A percentile compares a stretch with the other conserved stretches of the same genome.
Evolutionary conservation across 2,329 filamentous ascomycete genomes (phyloP).

Genomic region (Fusarium sp.): DNA sequence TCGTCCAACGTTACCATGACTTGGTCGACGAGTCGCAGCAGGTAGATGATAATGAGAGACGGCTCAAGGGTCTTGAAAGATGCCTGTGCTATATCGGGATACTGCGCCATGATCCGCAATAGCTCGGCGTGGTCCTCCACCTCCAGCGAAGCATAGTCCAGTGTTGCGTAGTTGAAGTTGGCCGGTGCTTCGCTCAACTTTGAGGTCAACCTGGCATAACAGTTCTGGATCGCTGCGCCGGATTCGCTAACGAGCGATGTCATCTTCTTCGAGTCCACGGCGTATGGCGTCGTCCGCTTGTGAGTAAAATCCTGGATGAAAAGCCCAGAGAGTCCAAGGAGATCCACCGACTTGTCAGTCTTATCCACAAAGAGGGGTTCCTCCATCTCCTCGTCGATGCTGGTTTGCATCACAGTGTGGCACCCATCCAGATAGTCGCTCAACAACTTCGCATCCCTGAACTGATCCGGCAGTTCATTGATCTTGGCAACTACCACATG

Average conservation of each 20-base stretch:
- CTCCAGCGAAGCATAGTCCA: slow-evolving; percentile 42
- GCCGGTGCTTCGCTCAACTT: too few relatives aligned
- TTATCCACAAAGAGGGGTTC: slow-evolving; percentile 9
- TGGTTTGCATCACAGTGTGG: not conserved
- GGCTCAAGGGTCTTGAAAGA: slow-evolving; percentile 76
- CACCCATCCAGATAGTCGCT: slow-evolving; percentile 36
- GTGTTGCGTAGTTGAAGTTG: not conserved
- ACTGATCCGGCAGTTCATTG: slow-evolving; percentile 23
- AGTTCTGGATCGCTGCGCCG: slow-evolving; percentile 38
- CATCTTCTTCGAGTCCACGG: slow-evolving; percentile 50
- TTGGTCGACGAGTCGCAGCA: slow-evolving; percentile 47
- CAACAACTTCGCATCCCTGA: slow-evolving; percentile 29
- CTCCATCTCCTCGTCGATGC: slow-evolving; percentile 19
- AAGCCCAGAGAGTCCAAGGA: slow-evolving; percentile 26
- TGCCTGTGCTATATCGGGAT: slow-evolving; percentile 72
- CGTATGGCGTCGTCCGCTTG: slow-evolving; percentile 39
- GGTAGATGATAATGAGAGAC: slow-evolving; percentile 72
- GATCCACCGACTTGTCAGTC: slow-evolving; percentile 23
- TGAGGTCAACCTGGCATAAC: slow-evolving; percentile 35
- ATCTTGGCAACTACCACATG: slow-evolving; percentile 68
- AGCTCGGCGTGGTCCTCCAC: slow-evolving; percentile 39
- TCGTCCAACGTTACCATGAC: slow-evolving; percentile 59
- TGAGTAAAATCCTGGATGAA: slow-evolving; percentile 44
- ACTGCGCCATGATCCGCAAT: slow-evolving; percentile 70
- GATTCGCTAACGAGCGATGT: slow-evolving; percentile 21